These are phyloP conservation scores for Rhodotorula graminis DNA, from an alignment of 768 basidiomycete genomes.

Conservation along the genomic window DNA sequence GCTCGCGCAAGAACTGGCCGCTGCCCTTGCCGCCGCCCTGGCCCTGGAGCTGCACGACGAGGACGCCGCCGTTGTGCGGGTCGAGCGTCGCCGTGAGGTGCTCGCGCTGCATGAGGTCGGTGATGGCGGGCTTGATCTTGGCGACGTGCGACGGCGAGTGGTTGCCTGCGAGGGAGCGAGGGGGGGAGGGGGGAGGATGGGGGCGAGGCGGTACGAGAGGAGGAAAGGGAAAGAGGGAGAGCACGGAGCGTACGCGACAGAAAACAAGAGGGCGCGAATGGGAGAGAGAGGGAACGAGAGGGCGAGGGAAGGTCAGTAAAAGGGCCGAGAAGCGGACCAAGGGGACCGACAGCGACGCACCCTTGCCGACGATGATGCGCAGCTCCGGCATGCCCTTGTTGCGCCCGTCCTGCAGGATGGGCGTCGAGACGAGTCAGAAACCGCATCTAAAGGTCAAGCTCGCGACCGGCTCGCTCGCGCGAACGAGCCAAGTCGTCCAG, in stretches of 20 bases:
- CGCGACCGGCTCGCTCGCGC: neutral
- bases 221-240: no score
- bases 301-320: no score
- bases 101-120: conserved; percentile 72
- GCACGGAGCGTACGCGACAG: no score
- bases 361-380: conserved; percentile 71
- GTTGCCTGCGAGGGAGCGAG: conserved; percentile 55
- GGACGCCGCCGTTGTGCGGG: conserved; percentile 73
- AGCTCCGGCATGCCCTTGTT: conserved; percentile 61
- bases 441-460: neutral
- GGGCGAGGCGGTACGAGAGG: no score
- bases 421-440: neutral
- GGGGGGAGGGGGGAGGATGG: neutral
- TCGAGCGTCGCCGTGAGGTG: conserved; percentile 67
- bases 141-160: conserved; percentile 71
- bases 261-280: no score
- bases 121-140: conserved; percentile 88
- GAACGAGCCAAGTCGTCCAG: neutral
- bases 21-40: conserved; percentile 30
- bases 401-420: conserved; percentile 55
- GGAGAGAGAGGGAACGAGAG: no score
- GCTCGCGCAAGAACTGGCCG: conserved; percentile 25
- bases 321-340: no score
- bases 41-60: conserved; percentile 67
- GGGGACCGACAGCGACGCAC: conserved; percentile 4